phyloP scores from a whole-genome alignment of 139 green algal species.

The Coelastrella sp. region DNA sequence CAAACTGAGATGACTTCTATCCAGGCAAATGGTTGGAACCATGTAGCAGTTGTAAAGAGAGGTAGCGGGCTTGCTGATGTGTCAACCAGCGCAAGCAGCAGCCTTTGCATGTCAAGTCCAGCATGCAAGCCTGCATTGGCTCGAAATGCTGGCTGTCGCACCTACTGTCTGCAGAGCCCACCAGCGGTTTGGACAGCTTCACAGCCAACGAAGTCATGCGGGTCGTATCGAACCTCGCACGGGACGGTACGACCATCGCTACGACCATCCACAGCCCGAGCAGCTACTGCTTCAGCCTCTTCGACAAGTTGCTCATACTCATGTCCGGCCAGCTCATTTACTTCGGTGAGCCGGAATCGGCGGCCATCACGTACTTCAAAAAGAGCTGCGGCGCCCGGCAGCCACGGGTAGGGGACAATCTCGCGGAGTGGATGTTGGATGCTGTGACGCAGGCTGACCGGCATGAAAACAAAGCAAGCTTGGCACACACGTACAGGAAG shows the following conservation, averaged over 20 bases:
- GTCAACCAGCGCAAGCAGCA: no score
- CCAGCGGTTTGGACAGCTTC: slow-evolving; percentile 77
- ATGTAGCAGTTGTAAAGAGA: no score
- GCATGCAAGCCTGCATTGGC: no score
- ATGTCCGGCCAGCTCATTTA: slow-evolving; percentile 64
- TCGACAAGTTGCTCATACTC: slow-evolving; percentile 75
- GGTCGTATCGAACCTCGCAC: slow-evolving; percentile 52
- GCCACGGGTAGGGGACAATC: slow-evolving; percentile 38
- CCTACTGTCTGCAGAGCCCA: slow-evolving; percentile 65
- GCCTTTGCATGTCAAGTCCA: no score
- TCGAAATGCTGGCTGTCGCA: no score
- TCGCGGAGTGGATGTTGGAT: slow-evolving; percentile 68
- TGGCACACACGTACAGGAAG: slow-evolving; percentile 54
- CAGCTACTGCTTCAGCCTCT: slow-evolving; percentile 78
- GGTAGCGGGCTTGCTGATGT: no score
- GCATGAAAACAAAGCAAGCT: slow-evolving; percentile 16
- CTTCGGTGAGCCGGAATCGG: slow-evolving; percentile 48
- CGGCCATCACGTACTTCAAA: slow-evolving; percentile 11
- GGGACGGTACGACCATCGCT: slow-evolving; percentile 70
- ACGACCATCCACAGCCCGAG: slow-evolving; percentile 83
- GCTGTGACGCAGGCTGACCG: slow-evolving; percentile 68
- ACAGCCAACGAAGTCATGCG: slow-evolving; percentile 78
- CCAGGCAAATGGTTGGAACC: no score
- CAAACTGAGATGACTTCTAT: no score
- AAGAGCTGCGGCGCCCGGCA: slow-evolving; percentile 11